Evolutionary conservation across 257 asterid species (phyloP).

Genomic region (Plantago ovata): DNA sequence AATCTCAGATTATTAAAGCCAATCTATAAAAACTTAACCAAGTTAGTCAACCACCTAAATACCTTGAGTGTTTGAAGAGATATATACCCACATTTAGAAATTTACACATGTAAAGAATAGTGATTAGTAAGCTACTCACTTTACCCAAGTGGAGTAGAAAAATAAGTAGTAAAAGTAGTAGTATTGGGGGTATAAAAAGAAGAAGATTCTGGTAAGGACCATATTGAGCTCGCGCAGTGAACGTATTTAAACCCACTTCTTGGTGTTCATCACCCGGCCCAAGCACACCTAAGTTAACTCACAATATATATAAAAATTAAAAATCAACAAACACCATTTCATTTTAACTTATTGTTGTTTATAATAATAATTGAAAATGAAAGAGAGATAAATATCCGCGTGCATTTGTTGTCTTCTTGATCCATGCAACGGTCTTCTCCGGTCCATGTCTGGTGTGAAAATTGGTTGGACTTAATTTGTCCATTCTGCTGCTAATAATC

Average conservation of each 20-base stretch:
- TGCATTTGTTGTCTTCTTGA: constrained; percentile 39
- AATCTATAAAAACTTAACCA: too few species aligned
- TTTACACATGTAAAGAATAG: neutral
- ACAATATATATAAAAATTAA: too few species aligned
- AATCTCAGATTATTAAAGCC: too few species aligned
- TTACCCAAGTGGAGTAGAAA: too few species aligned
- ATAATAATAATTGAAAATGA: neutral
- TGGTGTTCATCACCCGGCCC: constrained; percentile 17
- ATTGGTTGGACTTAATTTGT: too few species aligned
- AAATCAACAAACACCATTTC: too few species aligned
- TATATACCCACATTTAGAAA: too few species aligned
- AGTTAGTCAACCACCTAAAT: too few species aligned
- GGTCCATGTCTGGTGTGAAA: neutral
- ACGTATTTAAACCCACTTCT: constrained; percentile 16
- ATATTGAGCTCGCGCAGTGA: constrained; percentile 18
- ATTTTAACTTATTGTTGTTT: too few species aligned
- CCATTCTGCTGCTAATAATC: too few species aligned
- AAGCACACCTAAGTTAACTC: constrained; percentile 11
- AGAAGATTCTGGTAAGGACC: constrained; percentile 35
- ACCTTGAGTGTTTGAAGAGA: too few species aligned
- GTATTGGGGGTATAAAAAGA: constrained; percentile 9
- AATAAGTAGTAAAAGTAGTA: constrained; percentile 9
- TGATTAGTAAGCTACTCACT: constrained; percentile 2
- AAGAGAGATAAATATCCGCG: constrained; percentile 28
- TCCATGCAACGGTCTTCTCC: constrained; percentile 36